Evolutionary conservation across 139 green algal species (phyloP), one percentile per base, ranked within the genome.

Genomic region (Micractinium conductrix): DNA sequence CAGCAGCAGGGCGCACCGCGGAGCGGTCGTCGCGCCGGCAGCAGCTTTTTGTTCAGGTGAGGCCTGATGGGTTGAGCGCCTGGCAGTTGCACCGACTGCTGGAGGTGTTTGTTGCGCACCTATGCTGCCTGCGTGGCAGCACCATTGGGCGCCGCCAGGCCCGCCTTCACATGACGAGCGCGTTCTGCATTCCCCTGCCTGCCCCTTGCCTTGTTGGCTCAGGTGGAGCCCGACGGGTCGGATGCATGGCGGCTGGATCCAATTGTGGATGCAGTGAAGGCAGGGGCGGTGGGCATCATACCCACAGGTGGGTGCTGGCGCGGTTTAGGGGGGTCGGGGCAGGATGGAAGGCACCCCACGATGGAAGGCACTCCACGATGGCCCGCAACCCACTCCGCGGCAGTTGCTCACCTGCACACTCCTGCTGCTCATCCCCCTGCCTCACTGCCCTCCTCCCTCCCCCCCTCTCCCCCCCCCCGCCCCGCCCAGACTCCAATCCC

Each of bases 201-300:
- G n/a, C n/a, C n/a, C n/a, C n/a, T n/a, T n/a, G n/a, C n/a, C n/a
- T n/a, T n/a, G n/a, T n/a, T n/a, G n/a, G n/a, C 7, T 14, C 62
- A 75, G 17, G 81, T 93, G 22, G 79, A 93, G 71, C 84, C 88
- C 0, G 93, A 96, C 78, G 94, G 88, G 30, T 92, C 85, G 8
- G 93, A 98, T 76, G 42, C 83, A 0, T 98, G 95, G 95, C 86
- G 95, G 4, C 74, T 98, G 33, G 90, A 95, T 1, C 74, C 86
- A 1, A 88, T 93, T 3, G 68, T 93, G 0, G 80, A 94, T 14
- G 68, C 93, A 16, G 50, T 97, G 6, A 88, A 87, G 35, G 40
- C 90, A 4, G 94, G 94, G 17, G 90, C 65, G 50, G 92, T 96
- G 38, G 95, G 95, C 45, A 96, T 98, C 75, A 92, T 98, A 7